Percentiles rank a stretch among this genome's conserved stretches.
Conservation (phyloP, 768 basidiomycete species). For the Cystofilobasidium ferigula region DNA sequence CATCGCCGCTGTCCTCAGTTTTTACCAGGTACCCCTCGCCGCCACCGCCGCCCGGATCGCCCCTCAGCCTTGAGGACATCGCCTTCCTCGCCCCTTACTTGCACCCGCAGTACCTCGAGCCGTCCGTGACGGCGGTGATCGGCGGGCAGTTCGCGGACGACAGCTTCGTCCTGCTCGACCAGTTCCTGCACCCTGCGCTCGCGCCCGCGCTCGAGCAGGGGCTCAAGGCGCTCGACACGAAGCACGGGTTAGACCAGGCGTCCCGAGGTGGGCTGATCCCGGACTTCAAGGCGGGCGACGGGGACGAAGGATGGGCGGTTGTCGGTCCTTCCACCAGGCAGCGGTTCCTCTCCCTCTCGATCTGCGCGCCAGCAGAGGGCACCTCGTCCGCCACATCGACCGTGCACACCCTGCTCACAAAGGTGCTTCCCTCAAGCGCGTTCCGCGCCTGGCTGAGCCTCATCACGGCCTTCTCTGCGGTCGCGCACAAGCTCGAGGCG, state of each 20-base stretch:
- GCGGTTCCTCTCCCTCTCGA: constrained; percentile 65
- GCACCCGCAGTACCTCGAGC: constrained; percentile 79
- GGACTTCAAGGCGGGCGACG: constrained; percentile 43
- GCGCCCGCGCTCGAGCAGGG: constrained; percentile 56
- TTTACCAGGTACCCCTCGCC: constrained; percentile 40
- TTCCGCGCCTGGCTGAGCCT: constrained; percentile 54
- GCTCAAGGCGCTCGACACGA: constrained; percentile 53
- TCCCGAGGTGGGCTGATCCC: constrained; percentile 7
- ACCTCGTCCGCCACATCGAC: not conserved
- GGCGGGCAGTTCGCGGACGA: constrained; percentile 70
- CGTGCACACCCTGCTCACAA: not conserved
- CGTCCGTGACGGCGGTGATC: constrained; percentile 66
- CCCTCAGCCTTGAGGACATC: constrained; percentile 51
- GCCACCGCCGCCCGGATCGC: constrained; percentile 42
- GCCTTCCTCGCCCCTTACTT: constrained; percentile 72
- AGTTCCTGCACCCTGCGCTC: constrained; percentile 63
- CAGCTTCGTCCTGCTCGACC: constrained; percentile 77
- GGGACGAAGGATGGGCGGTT: constrained; percentile 50
- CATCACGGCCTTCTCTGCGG: constrained; percentile 60
- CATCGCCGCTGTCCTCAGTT: constrained; percentile 36
- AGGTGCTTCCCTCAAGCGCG: constrained; percentile 28
- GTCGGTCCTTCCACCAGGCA: constrained; percentile 89
- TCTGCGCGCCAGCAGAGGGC: too few species aligned
- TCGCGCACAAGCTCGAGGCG: constrained; percentile 64
- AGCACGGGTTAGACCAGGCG: constrained; percentile 45